Base-by-base conservation (phyloP, 1,284 basidiomycete genomes). In the Heterobasidion irregulare region DNA sequence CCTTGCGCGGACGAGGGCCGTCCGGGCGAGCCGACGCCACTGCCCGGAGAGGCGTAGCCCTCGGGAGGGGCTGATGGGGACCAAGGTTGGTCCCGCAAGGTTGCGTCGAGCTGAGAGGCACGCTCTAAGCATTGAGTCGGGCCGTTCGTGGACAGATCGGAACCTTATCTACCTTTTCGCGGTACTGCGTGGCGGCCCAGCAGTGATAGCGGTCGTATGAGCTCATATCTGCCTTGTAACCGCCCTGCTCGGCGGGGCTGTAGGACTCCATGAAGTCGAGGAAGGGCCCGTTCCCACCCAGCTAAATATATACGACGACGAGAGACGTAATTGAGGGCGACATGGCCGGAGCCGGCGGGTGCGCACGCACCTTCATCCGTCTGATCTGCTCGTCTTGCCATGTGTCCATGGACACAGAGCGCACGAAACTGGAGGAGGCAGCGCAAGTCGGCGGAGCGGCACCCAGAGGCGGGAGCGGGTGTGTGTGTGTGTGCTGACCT, bases 341-440 rank as follows among this genome's bases (percentile, higher is more conserved):
- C 54, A 59, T 58, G 56, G 58, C 57, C 59, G 46, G 54, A 43
- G 26, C 36, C n/a, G 9, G 16, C 26, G 50, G 50, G 53, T 46
- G 53, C 52, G 52, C 8, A 59, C 75, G 52, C 47, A 92, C 90
- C 82, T 89, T 84, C 92, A 98, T 96, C 61, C 93, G 84, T 65
- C 75, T 85, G 62, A 96, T 76, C 70, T 98, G 94, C 54, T 94
- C 91, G 44, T 86, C 82, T 57, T 92, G 89, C 94, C 94, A 97
- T 64, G 92, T 89, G 72, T 96, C 94, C 94, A 97, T 97, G 55
- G 93, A 94, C 63, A 93, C 83, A 50, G 90, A 94, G 65, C 93
- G 80, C 54, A 96, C 91, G 72, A 95, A 95, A 66, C 91, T 94
- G 38, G 8, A 51, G 12, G 46, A n/a, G 16, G 12, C 10, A 15